Base-by-base conservation (phyloP, 345 rosid genomes). In the Eucalyptus curtisii region DNA sequence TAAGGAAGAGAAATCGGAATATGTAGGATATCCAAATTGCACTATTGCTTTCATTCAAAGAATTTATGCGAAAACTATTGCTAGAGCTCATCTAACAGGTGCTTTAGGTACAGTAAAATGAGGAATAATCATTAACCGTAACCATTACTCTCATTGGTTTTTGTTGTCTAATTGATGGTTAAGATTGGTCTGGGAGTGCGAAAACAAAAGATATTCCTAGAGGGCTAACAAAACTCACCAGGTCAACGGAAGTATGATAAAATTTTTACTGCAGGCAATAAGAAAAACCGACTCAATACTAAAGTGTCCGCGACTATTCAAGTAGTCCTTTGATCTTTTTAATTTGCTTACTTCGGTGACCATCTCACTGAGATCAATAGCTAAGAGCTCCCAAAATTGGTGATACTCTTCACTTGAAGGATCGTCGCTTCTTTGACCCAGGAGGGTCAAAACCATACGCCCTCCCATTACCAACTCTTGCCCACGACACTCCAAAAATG, bases 401-500 rank as follows among this genome's bases (percentile, higher is more conserved):
- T 87, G 88, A 61, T 90, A 86, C 49, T 90, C 91, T 59, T 89
- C 49, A 4, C 66, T 86, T 2, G 87, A 59, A 8, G 91, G 93
- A 86, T 93, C 86, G 6, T 45, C 88, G 42, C 86, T 88, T 49
- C 89, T 87, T 89, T 94, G 92, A n/a, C 93, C 96, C 19, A 42
- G 11, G 7, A 90, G 80, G 10, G 91, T 91, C 17, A 95, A 87
- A 31, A 95, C 90, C 93, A 94, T 93, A 16, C 91, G 88, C 5
- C 95, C 95, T 27, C 91, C 89, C 15, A 86, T 27, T 13, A 91
- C 82, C 8, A 95, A 24, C 90, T 96, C 97, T 76, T 94, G 53
- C 3, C 92, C 90, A 4, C 95, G 92, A 33, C 88, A 87, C 44
- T 86, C 90, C 27, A 94, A 85, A 88, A 96, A 94, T 37, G 42